phyloP scores from a whole-genome alignment of 176 grass and related monocot genomes.

The Avena insularis region DNA sequence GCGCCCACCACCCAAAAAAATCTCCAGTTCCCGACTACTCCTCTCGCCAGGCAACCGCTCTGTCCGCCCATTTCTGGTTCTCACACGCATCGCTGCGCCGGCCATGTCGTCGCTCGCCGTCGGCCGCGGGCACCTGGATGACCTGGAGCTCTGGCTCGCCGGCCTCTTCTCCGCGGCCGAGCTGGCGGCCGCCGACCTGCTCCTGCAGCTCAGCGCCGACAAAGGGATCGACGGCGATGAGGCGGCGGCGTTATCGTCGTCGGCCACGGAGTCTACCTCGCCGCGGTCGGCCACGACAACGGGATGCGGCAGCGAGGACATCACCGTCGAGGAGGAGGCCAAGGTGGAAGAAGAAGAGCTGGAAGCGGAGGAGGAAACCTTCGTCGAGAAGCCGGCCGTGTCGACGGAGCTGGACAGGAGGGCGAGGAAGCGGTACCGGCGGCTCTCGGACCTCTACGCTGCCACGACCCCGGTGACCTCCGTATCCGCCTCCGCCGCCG shows the following conservation, averaged over 20 bases:
- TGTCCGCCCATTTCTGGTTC: too few species aligned
- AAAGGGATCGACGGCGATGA: neutral
- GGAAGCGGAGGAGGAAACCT: neutral
- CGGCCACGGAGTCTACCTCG: neutral
- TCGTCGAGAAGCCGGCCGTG: neutral
- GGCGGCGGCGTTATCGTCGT: neutral
- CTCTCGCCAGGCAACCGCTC: too few species aligned
- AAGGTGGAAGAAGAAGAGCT: neutral
- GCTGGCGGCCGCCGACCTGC: conserved; percentile 62
- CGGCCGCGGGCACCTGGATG: neutral
- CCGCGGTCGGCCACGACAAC: neutral
- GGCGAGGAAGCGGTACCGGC: conserved; percentile 55
- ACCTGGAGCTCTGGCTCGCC: conserved; percentile 5
- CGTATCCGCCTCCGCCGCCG: neutral
- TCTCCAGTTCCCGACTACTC: too few species aligned
- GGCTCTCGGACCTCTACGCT: conserved; percentile 58
- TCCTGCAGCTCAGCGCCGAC: conserved; percentile 67
- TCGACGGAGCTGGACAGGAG: conserved; percentile 38
- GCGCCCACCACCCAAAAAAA: too few species aligned
- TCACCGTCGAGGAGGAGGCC: neutral
- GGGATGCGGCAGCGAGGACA: too few species aligned
- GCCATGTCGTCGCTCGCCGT: too few species aligned
- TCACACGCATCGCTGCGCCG: too few species aligned
- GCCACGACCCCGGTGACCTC: conserved; percentile 32
- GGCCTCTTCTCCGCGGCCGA: conserved; percentile 65